Conservation (phyloP, 306 rosid genomes). For the Gynostemma pentaphyllum region DNA sequence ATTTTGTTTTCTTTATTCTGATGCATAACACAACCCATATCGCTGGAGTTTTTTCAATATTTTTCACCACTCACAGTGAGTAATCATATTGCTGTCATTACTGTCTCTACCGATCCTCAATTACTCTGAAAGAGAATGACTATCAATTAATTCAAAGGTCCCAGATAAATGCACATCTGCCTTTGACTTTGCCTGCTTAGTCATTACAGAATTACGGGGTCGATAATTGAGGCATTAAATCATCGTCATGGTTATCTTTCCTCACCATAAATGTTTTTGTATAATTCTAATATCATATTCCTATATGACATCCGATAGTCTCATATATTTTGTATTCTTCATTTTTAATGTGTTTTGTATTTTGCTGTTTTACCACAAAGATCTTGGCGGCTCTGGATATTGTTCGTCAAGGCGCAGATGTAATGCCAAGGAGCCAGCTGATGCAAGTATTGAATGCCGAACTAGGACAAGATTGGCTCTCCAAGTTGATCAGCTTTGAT, state of each 20-base stretch:
- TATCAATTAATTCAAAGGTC: not conserved
- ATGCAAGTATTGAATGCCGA: conserved; percentile 78
- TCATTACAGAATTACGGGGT: not conserved
- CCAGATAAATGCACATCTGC: not conserved
- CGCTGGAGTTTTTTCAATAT: too few relatives aligned
- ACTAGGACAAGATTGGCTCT: conserved; percentile 72
- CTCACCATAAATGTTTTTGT: not conserved
- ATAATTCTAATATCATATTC: not conserved
- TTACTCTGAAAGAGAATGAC: too few relatives aligned
- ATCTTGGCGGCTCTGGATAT: conserved; percentile 87
- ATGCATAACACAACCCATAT: too few relatives aligned
- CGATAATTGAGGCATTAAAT: not conserved
- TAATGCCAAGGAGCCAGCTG: conserved; percentile 83
- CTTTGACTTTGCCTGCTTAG: not conserved
- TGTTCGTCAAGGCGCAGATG: conserved; percentile 98
- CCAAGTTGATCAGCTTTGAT: conserved; percentile 66
- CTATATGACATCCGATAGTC: not conserved
- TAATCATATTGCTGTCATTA: too few relatives aligned
- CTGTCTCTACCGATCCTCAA: too few relatives aligned
- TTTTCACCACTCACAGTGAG: too few relatives aligned
- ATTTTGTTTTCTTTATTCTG: too few relatives aligned
- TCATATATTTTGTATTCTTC: not conserved
- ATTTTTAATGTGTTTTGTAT: conserved; percentile 1
- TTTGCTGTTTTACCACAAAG: conserved; percentile 25
- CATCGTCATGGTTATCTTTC: not conserved